Evolutionary conservation across 352 stramenopile species (phyloP).

Genomic region (Phytophthora sojae): DNA sequence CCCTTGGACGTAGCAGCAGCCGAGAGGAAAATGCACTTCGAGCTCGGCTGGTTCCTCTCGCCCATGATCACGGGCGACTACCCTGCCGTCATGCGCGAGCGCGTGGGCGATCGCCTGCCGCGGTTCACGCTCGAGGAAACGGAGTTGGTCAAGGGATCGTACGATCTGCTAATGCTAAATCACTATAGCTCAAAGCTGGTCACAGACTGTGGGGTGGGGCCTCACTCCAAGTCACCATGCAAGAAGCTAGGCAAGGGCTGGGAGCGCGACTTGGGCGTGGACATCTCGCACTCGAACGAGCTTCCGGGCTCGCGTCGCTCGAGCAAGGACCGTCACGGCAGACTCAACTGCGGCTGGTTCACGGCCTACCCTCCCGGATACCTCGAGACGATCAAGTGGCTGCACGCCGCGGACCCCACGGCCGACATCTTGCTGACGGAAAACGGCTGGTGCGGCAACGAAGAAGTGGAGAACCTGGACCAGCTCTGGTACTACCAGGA

Average conservation of each 20-base stretch:
- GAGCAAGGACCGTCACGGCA: conserved; percentile 44
- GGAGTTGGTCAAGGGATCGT: conserved; percentile 74
- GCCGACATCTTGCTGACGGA: conserved; percentile 67
- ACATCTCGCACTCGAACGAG: conserved; percentile 64
- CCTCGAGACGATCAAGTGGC: conserved; percentile 64
- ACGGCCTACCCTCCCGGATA: conserved; percentile 66
- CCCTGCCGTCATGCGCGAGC: conserved; percentile 87
- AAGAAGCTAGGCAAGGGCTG: conserved; percentile 51
- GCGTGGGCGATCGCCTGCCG: conserved; percentile 84
- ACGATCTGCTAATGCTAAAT: conserved; percentile 96
- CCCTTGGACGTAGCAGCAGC: conserved; percentile 64
- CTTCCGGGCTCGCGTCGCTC: conserved; percentile 68
- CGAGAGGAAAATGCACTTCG: conserved; percentile 89
- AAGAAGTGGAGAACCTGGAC: conserved; percentile 61
- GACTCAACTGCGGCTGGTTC: conserved; percentile 58
- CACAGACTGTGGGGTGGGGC: conserved; percentile 50
- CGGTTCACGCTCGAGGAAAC: conserved; percentile 84
- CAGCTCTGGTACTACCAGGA: conserved; percentile 73
- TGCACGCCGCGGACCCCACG: conserved; percentile 50
- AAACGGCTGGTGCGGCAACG: conserved; percentile 76
- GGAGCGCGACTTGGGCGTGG: conserved; percentile 56
- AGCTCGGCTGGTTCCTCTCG: conserved; percentile 92
- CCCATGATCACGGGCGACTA: conserved; percentile 93
- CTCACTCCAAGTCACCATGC: conserved; percentile 44
- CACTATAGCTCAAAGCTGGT: conserved; percentile 89